Evolutionary conservation across 805 yeast species (phyloP), one percentile per base, ranked within the genome.

Genomic region (Candida ortonii): DNA sequence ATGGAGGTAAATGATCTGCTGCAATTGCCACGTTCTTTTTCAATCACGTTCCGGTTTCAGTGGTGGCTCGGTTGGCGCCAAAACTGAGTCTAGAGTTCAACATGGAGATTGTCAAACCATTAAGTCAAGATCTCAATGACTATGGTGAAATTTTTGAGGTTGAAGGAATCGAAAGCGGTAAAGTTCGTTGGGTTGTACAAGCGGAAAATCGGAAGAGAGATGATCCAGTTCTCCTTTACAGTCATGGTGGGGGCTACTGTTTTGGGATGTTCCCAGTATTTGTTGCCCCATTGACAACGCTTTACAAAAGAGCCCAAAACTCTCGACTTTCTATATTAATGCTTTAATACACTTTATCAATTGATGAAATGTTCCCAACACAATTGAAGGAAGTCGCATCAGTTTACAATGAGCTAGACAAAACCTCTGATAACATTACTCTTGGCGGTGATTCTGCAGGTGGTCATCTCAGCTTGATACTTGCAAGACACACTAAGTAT

Each of bases 91-190:
- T 14, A 5, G 25, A 22, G 10, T 20, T 20, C 8, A 22, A 22
- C 20, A 11, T 29, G 25, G 25, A 14, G n/a, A 13, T 29, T n/a
- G 4, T 21, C 7, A n/a, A 12, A 3, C 25, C 25, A 7, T 4
- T 3, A 3, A 14, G 25, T 15, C 14, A 20, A 20, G 31, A 28
- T 6, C 19, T 29, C 5, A 21, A 21, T 16, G 25, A 29, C 12
- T 22, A 9, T 14, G 22, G 22, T 19, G 32, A 29, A 16, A 21
- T 21, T 22, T 29, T 29, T 29, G 32, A 29, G 13, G 32, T 29
- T 13, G 25, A 29, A 3, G 32, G 32, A 8, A 7, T 67, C 6
- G 59, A 36, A 39, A 61, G 20, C 16, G 64, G 63, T 5, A 11
- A 15, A 3, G 28, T 17, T 2, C 16, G 27, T 10, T 30, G 34